Evolutionary conservation across 2,329 filamentous ascomycete genomes (phyloP).

Genomic region (Hymenoscyphus repandus): DNA sequence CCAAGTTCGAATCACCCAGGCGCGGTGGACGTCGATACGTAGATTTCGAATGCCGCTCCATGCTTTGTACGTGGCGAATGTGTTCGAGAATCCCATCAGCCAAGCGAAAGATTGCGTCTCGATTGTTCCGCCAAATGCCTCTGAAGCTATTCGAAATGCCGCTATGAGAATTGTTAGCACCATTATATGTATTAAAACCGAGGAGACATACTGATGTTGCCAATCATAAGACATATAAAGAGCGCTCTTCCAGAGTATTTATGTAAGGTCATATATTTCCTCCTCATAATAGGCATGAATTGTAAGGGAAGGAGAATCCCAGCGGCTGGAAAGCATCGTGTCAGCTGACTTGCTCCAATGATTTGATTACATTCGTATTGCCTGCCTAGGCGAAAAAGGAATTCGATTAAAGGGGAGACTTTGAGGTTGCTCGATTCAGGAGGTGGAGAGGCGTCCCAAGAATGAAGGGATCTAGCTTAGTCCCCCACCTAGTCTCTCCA

Average conservation of each 20-base stretch:
- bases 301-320: slow-evolving; percentile 13
- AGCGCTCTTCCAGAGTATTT: slow-evolving; percentile 4
- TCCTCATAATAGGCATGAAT: slow-evolving; percentile 13
- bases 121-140: slow-evolving; percentile 10
- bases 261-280: slow-evolving; percentile 8
- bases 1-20: slow-evolving; percentile 11
- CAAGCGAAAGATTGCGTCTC: slow-evolving; percentile 1
- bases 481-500: too few species aligned
- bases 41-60: slow-evolving; percentile 5
- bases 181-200: too few species aligned
- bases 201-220: slow-evolving; percentile 12
- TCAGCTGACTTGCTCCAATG: neutral
- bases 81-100: neutral
- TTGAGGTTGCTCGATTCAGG: too few species aligned
- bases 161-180: slow-evolving; percentile 4
- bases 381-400: too few species aligned
- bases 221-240: slow-evolving; percentile 7
- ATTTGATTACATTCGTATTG: too few species aligned
- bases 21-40: slow-evolving; percentile 10
- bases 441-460: too few species aligned
- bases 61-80: slow-evolving; percentile 4
- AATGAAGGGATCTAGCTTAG: too few species aligned
- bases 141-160: slow-evolving; percentile 1
- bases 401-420: too few species aligned
- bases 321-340: slow-evolving; percentile 5